Base-by-base conservation (phyloP, 2,329 filamentous ascomycete genomes). In the Cercospora nicotianae region DNA sequence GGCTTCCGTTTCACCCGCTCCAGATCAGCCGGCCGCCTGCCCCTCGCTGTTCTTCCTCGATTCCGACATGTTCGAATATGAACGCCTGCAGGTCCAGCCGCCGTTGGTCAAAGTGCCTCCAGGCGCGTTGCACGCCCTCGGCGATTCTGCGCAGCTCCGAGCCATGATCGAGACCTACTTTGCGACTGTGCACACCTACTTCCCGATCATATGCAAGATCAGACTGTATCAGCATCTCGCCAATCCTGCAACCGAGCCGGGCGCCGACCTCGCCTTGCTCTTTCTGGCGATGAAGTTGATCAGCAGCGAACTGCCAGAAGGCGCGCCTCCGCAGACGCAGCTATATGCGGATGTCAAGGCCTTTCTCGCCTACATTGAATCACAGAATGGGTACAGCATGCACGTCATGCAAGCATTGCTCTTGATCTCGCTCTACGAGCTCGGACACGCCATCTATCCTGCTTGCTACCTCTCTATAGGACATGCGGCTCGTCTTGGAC, bases 191-290 rank as follows among this genome's bases (percentile, higher is more conserved):
- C 33, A 36, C 33, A 83, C 76, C 30, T 85, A 83, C 80, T 80
- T 85, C 68, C 83, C 83, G 6, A 81, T 86, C 59, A 72, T 85
- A 31, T 83, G 82, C 16, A 80, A 79, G 69, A 84, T 83, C 69
- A 76, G 82, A 23, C 76, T 85, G 69, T 80, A 80, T 55, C 76
- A 77, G 58, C 73, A 39, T 39, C 33, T 39, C 33, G 33, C 33
- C 33, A 39, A 39, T n/a, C 33, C 33, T 39, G 33, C 33, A 16
- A 39, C 33, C 5, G 33, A 39, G 33, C 33, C 33, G 33, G 33
- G 33, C 13, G 33, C 33, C 33, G 33, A 39, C 33, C 33, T n/a
- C 16, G 33, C 33, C 13, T 7, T 39, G 33, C 33, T 39, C 33
- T 39, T 39, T 12, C 33, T 39, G 33, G 33, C 33, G 33, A 39